Evolutionary conservation across 257 asterid species (phyloP).

Genomic region (Craterostigma plantagineum): DNA sequence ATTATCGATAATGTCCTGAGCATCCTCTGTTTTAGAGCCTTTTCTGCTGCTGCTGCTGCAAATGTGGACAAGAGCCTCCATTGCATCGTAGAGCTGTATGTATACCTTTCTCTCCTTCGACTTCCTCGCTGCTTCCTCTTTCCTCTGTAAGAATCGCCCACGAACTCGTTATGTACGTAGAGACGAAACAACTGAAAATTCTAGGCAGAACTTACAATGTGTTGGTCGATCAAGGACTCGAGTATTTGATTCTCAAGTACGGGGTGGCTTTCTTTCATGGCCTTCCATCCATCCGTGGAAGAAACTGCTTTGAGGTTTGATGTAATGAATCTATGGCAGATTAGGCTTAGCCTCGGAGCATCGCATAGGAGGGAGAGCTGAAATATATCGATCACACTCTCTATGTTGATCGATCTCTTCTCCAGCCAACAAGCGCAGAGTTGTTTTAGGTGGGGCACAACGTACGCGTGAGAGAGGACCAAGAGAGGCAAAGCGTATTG

Average conservation of each 20-base stretch:
- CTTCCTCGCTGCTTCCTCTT: slow-evolving; percentile 35
- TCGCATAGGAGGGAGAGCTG: slow-evolving; percentile 79
- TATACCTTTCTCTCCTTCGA: slow-evolving; percentile 31
- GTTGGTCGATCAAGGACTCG: slow-evolving; percentile 26
- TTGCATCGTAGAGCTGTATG: slow-evolving; percentile 55
- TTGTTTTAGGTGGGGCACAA: slow-evolving; percentile 39
- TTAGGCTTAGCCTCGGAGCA: slow-evolving; percentile 61
- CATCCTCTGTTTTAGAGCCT: slow-evolving; percentile 58
- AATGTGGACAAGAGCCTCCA: slow-evolving; percentile 89
- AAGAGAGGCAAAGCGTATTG: slow-evolving; percentile 46
- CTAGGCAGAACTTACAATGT: slow-evolving; percentile 23
- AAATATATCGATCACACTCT: slow-evolving; percentile 51
- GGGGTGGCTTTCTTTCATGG: slow-evolving; percentile 79
- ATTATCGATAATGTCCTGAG: slow-evolving; percentile 21
- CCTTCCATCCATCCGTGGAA: slow-evolving; percentile 62
- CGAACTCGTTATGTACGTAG: too few relatives aligned
- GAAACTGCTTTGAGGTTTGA: slow-evolving; percentile 43
- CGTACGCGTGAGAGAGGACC: slow-evolving; percentile 61
- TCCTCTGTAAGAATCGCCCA: slow-evolving; percentile 9
- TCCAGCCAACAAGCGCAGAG: slow-evolving; percentile 51
- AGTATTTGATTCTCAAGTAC: slow-evolving; percentile 43
- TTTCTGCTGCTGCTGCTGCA: slow-evolving; percentile 57
- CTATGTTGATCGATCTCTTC: slow-evolving; percentile 25
- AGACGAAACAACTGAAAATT: not conserved
- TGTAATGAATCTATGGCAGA: slow-evolving; percentile 48